A percentile compares a stretch with the other conserved stretches of the same genome.
Conservation (phyloP, 2,329 filamentous ascomycete genomes). For the Hypoxylon sp. region DNA sequence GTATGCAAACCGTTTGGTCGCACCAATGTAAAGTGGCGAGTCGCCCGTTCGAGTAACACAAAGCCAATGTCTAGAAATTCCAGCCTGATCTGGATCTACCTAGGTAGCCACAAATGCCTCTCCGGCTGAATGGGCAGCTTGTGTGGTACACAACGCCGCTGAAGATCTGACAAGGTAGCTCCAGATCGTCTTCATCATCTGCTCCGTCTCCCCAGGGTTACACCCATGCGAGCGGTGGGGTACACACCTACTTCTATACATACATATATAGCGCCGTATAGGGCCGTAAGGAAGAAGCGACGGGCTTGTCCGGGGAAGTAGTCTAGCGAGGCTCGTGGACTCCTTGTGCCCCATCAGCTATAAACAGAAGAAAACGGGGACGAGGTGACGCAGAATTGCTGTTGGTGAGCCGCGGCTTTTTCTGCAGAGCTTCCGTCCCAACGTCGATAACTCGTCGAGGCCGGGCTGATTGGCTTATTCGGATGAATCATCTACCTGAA, state of each 20-base stretch:
- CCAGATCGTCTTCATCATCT: constrained; percentile 29
- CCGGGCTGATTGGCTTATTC: constrained; percentile 17
- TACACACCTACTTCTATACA: not conserved
- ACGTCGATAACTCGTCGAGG: constrained; percentile 2
- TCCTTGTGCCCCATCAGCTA: not conserved
- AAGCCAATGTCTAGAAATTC: constrained; percentile 15
- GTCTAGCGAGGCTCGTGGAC: constrained; percentile 1
- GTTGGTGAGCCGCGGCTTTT: constrained; percentile 13
- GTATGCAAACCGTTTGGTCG: constrained; percentile 14
- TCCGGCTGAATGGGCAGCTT: constrained; percentile 28
- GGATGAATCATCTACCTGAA: constrained; percentile 9
- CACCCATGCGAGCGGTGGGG: not conserved
- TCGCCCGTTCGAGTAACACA: constrained; percentile 5
- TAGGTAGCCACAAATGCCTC: constrained; percentile 23
- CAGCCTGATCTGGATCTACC: constrained; percentile 23
- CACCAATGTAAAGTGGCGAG: constrained; percentile 27
- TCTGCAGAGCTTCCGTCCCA: constrained; percentile 14
- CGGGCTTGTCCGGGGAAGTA: not conserved
- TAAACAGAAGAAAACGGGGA: constrained; percentile 2
- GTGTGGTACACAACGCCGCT: constrained; percentile 15
- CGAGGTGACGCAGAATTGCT: constrained; percentile 8
- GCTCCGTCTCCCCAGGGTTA: constrained; percentile 1
- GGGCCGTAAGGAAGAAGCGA: not conserved
- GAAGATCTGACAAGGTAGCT: constrained; percentile 14
- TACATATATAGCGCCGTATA: not conserved